These are phyloP conservation scores for Colletotrichum plurivorum DNA, from an alignment of 2,329 filamentous ascomycete species.

Conservation along the genomic window DNA sequence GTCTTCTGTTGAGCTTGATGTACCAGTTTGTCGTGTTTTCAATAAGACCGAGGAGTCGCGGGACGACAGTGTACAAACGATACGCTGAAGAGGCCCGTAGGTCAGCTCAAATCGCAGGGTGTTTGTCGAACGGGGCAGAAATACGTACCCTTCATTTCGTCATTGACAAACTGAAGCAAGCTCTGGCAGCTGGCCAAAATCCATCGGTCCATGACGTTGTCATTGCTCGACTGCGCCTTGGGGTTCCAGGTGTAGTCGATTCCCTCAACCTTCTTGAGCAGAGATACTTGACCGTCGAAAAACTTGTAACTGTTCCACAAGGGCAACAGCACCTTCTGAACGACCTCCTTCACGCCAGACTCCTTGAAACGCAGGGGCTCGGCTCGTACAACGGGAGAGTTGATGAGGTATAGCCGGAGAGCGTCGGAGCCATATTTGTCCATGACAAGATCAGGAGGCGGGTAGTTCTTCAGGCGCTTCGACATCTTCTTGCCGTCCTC, in stretches of 20 bases:
- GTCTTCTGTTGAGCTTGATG: slow-evolving; percentile 92
- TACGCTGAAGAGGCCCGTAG: slow-evolving; percentile 63
- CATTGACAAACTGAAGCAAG: slow-evolving; percentile 89
- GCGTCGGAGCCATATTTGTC: slow-evolving; percentile 92
- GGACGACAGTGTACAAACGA: slow-evolving; percentile 91
- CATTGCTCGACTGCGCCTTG: slow-evolving; percentile 80
- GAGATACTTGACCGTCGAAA: slow-evolving; percentile 88
- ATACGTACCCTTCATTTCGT: slow-evolving; percentile 84
- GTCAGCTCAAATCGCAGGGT: slow-evolving; percentile 6
- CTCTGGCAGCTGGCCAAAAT: slow-evolving; percentile 94
- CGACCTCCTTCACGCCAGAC: slow-evolving; percentile 92
- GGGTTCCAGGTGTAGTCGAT: slow-evolving; percentile 86
- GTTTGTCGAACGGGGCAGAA: no score
- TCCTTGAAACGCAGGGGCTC: slow-evolving; percentile 95
- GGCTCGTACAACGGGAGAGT: slow-evolving; percentile 93
- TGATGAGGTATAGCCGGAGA: slow-evolving; percentile 94
- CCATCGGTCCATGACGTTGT: slow-evolving; percentile 97
- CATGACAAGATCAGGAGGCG: slow-evolving; percentile 87
- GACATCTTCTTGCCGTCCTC: slow-evolving; percentile 99
- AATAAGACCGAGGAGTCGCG: slow-evolving; percentile 84
- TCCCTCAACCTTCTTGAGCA: slow-evolving; percentile 88
- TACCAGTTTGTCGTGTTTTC: slow-evolving; percentile 99
- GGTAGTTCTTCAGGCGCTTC: slow-evolving; percentile 96
- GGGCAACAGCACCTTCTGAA: slow-evolving; percentile 90
- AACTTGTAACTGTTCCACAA: slow-evolving; percentile 98